A percentile compares a stretch with the other conserved stretches of the same genome.
phyloP scores from a whole-genome alignment of 2,329 filamentous ascomycete species.

The Sodiomyces alkalinus region DNA sequence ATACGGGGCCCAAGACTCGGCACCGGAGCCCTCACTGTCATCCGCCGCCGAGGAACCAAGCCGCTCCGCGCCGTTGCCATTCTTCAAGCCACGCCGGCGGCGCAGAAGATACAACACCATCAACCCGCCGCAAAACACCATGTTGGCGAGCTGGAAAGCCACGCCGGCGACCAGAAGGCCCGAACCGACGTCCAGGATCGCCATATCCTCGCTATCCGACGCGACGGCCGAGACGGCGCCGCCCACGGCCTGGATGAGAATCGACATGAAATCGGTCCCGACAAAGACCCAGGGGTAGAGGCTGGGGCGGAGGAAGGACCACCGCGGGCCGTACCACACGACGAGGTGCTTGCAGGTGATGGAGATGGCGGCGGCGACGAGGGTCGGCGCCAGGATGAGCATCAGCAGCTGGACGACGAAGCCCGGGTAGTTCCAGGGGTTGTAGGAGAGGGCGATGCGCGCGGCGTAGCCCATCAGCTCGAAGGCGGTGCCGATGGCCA shows the following conservation, averaged over 20 bases:
- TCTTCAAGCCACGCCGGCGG: not conserved
- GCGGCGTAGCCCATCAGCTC: conserved; percentile 1
- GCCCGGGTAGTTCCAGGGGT: conserved; percentile 22
- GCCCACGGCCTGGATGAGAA: conserved; percentile 12
- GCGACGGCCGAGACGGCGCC: conserved; percentile 6
- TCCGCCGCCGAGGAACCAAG: conserved; percentile 1
- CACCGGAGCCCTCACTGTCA: too few species aligned
- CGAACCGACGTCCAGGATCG: conserved; percentile 6
- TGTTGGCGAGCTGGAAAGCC: conserved; percentile 10
- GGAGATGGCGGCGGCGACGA: conserved; percentile 29
- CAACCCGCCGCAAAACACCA: conserved; percentile 10
- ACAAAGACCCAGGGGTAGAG: conserved; percentile 35
- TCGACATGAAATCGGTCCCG: conserved; percentile 27
- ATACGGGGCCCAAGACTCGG: too few species aligned
- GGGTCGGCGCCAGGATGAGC: conserved; percentile 24
- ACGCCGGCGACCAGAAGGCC: conserved; percentile 10
- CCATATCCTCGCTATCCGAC: conserved; percentile 1
- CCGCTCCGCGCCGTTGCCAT: not conserved
- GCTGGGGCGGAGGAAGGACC: conserved; percentile 22
- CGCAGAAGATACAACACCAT: conserved; percentile 9
- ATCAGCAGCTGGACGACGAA: conserved; percentile 25
- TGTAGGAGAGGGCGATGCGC: conserved; percentile 7
- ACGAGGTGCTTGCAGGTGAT: conserved; percentile 30
- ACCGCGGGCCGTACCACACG: conserved; percentile 22
- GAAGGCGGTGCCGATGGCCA: conserved; percentile 1